phyloP scores from a whole-genome alignment of 345 rosid species.

The Lepidium sativum region DNA sequence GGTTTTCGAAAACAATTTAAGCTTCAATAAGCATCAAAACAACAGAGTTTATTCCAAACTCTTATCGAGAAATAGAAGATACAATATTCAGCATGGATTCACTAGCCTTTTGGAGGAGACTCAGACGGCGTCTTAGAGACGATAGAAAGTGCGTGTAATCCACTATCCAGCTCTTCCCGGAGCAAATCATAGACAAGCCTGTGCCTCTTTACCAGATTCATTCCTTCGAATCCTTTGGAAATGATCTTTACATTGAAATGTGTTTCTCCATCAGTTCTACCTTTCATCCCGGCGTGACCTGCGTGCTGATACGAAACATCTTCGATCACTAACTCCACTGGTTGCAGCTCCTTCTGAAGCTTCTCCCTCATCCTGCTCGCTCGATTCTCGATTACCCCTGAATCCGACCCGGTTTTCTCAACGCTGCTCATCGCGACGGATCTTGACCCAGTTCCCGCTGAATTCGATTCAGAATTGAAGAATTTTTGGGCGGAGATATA shows the following conservation, averaged over 20 bases:
- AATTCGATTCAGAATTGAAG: background rate
- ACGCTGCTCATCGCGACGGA: constrained; percentile 22
- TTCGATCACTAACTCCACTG: constrained; percentile 58
- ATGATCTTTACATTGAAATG: constrained; percentile 83
- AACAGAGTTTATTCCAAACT: background rate
- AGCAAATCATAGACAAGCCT: constrained; percentile 63
- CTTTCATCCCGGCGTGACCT: constrained; percentile 84
- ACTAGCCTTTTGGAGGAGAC: constrained; percentile 7
- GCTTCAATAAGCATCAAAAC: background rate
- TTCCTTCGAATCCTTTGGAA: constrained; percentile 75
- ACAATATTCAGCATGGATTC: background rate
- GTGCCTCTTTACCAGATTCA: constrained; percentile 89
- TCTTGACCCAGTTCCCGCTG: constrained; percentile 1
- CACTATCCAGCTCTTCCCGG: constrained; percentile 73
- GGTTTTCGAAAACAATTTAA: background rate
- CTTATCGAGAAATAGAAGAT: background rate
- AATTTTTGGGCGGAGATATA: background rate
- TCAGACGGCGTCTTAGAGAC: constrained; percentile 84
- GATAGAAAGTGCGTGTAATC: constrained; percentile 82
- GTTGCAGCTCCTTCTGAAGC: constrained; percentile 61
- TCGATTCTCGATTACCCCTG: constrained; percentile 43
- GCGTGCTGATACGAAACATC: constrained; percentile 93
- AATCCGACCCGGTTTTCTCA: constrained; percentile 9
- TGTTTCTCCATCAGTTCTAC: constrained; percentile 64
- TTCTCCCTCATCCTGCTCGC: constrained; percentile 66